Conservation (phyloP, 129 eudicot genomes). For the Lactuca sativa region DNA sequence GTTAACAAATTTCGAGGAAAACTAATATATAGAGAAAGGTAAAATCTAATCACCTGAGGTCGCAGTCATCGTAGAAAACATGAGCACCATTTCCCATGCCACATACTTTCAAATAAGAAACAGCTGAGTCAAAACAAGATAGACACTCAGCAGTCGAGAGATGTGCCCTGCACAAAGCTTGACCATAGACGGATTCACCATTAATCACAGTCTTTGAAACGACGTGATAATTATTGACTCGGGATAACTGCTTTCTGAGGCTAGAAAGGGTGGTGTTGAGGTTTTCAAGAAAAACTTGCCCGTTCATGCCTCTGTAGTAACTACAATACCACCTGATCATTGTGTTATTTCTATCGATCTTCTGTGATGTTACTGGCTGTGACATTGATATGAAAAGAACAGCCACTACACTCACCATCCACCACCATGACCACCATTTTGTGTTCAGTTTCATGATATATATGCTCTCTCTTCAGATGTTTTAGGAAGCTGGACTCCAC, state of each 20-base stretch:
- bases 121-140: constrained; percentile 52
- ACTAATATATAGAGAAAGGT: no score
- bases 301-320: constrained; percentile 40
- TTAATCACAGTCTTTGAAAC: constrained; percentile 45
- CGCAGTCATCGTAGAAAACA: constrained; percentile 55
- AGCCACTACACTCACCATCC: not conserved
- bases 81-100: constrained; percentile 61
- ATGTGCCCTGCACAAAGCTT: constrained; percentile 58
- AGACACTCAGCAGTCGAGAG: constrained; percentile 43
- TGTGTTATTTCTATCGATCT: constrained; percentile 34
- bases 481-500: no score
- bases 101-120: constrained; percentile 42
- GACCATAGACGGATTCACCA: constrained; percentile 51
- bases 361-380: constrained; percentile 32
- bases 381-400: not conserved
- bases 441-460: not conserved
- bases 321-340: constrained; percentile 51
- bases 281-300: constrained; percentile 34
- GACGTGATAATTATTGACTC: constrained; percentile 30
- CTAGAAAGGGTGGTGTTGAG: constrained; percentile 49
- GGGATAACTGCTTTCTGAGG: constrained; percentile 43
- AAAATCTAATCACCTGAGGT: constrained; percentile 36
- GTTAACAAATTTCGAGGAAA: no score
- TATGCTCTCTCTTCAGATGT: not conserved
- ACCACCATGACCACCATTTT: constrained; percentile 1